Conservation (phyloP, 805 yeast genomes). For the Zygotorulaspora sp. region DNA sequence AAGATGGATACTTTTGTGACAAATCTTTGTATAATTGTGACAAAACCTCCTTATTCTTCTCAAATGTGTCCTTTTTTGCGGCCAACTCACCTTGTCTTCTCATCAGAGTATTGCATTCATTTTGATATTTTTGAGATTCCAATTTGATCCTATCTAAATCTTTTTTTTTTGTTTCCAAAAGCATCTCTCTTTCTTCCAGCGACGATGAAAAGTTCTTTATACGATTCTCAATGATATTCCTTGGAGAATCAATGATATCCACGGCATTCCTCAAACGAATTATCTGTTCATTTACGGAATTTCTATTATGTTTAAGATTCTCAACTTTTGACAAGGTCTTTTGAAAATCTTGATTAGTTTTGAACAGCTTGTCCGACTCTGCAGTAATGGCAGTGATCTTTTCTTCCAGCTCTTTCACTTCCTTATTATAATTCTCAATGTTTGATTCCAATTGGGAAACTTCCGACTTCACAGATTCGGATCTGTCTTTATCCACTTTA, state of each 20-base stretch:
- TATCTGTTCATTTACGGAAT: slow-evolving; percentile 47
- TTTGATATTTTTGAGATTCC: slow-evolving; percentile 30
- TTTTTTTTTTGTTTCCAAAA: slow-evolving; percentile 26
- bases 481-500: slow-evolving; percentile 67
- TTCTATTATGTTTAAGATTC: slow-evolving; percentile 46
- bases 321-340: slow-evolving; percentile 60
- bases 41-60: slow-evolving; percentile 18
- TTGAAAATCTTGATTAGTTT: slow-evolving; percentile 78
- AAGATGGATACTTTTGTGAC: not conserved
- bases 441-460: slow-evolving; percentile 41
- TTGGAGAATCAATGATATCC: slow-evolving; percentile 28
- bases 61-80: slow-evolving; percentile 37
- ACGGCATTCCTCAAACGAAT: slow-evolving; percentile 39
- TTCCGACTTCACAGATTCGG: slow-evolving; percentile 50
- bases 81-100: slow-evolving; percentile 53
- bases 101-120: slow-evolving; percentile 37
- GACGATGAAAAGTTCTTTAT: slow-evolving; percentile 41
- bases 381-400: slow-evolving; percentile 51
- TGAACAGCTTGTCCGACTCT: slow-evolving; percentile 61
- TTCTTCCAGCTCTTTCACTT: slow-evolving; percentile 46
- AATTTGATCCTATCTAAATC: slow-evolving; percentile 24
- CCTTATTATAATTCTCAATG: slow-evolving; percentile 43
- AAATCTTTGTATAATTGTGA: slow-evolving; percentile 6
- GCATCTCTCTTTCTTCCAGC: slow-evolving; percentile 29
- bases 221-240: slow-evolving; percentile 38